Base-by-base conservation (phyloP, 2,329 filamentous ascomycete species). In the Huntiella omanensis region DNA sequence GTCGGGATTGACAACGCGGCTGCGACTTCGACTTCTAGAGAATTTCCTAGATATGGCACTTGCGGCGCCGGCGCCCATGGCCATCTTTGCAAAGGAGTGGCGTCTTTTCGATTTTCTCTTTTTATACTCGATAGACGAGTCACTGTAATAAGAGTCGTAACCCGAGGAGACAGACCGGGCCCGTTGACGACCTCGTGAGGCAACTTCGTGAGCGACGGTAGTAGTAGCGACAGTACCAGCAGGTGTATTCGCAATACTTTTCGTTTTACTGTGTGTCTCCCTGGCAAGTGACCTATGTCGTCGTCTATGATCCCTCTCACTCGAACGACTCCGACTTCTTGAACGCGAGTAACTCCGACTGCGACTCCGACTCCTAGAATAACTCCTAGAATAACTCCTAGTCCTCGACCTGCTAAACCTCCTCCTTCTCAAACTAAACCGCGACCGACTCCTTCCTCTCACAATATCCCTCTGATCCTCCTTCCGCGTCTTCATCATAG, bases 401-500 rank as follows among this genome's bases (percentile, higher is more conserved):
- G 22, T 28, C 22, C 22, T 3, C 22, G 22, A 28, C 22, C 22
- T 13, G 11, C 33, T 37, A 16, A 34, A 35, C 6, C 37, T 8
- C 5, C 34, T 15, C 5, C 43, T 22, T 11, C 35, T n/a, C 12
- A 39, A 17, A 40, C 28, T 22, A 40, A 61, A 66, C 22, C 70
- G 65, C 53, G 68, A 69, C 39, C 74, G 70, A 7, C 75, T 75
- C 43, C 75, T 70, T 28, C 52, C 45, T 15, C 45, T 37, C 19
- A 55, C 61, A 11, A 65, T 58, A 53, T 78, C 74, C 52, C 77
- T 75, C 54, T 70, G 73, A 39, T 77, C 71, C 39, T 70, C 58
- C 55, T 73, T 76, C 58, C 66, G 71, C 53, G 69, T 67, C 51
- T 77, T 69, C 56, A 73, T 70, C 54, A 77, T 77, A 55, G 78